Percentiles rank a stretch among this genome's conserved stretches.
Evolutionary conservation across 129 eudicot genomes (phyloP).

Genomic region (carrot (Daucus carota)): DNA sequence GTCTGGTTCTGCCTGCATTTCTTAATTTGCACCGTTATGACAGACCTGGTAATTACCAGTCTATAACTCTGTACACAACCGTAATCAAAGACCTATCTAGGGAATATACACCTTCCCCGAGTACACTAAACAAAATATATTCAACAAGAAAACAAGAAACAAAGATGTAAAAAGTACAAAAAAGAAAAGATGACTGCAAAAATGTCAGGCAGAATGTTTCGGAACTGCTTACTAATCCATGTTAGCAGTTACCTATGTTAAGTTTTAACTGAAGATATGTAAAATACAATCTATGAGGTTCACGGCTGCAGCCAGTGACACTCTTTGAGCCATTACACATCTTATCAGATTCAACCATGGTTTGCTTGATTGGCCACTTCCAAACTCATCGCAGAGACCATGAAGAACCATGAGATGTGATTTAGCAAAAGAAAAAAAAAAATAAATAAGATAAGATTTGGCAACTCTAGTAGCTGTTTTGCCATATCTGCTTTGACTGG

Average conservation of each 20-base stretch:
- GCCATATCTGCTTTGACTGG: constrained; percentile 77
- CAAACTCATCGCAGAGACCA: constrained; percentile 1
- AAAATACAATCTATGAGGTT: neutral
- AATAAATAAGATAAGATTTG: too few species aligned
- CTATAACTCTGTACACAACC: neutral
- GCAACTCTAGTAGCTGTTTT: constrained; percentile 54
- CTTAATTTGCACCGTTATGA: neutral
- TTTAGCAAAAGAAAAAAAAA: too few species aligned
- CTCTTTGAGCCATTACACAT: neutral
- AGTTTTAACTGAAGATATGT: neutral
- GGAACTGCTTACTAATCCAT: constrained; percentile 1
- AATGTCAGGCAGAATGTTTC: neutral
- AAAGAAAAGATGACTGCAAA: neutral
- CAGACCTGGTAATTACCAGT: neutral
- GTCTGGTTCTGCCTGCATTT: neutral
- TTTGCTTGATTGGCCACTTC: neutral
- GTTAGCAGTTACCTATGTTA: neutral
- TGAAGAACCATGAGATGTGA: neutral
- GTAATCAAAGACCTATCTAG: neutral
- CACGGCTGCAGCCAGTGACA: neutral
- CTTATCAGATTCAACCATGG: constrained; percentile 2
- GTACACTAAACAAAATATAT: neutral
- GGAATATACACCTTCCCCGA: neutral
- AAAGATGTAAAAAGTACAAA: too few species aligned
- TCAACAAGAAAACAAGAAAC: neutral